phyloP scores from a whole-genome alignment of 345 rosid species.

The Citropsis articulata region DNA sequence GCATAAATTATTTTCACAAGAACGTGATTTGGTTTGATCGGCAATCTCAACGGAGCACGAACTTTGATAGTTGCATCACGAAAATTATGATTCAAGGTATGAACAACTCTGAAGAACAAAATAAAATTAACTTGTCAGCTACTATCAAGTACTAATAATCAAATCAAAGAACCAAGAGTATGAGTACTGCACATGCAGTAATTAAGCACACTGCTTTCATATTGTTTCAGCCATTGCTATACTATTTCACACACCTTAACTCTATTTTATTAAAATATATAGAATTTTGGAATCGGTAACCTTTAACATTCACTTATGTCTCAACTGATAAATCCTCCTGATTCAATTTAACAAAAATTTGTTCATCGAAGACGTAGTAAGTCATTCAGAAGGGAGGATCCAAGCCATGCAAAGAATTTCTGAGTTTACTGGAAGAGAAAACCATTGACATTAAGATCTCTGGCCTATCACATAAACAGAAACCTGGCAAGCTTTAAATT shows the following conservation, averaged over 20 bases:
- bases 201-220: background rate
- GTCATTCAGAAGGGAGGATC: background rate
- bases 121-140: slow-evolving; percentile 16
- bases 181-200: background rate
- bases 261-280: background rate
- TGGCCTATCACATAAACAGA: background rate
- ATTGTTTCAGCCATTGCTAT: background rate
- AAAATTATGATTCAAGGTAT: slow-evolving; percentile 79
- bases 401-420: background rate
- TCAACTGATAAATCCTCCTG: background rate
- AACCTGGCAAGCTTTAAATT: background rate
- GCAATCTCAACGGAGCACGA: slow-evolving; percentile 46
- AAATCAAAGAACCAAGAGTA: slow-evolving; percentile 3
- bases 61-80: slow-evolving; percentile 75
- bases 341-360: background rate
- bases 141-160: background rate
- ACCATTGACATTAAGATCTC: background rate
- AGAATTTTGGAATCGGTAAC: background rate
- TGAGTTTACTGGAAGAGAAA: background rate
- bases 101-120: slow-evolving; percentile 67
- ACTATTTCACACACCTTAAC: background rate
- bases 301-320: background rate
- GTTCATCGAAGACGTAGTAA: background rate
- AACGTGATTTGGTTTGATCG: slow-evolving; percentile 69
- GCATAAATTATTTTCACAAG: slow-evolving; percentile 84